These are phyloP conservation scores for Boehmeria nivea DNA, from an alignment of 306 rosid species.

Conservation along the genomic window DNA sequence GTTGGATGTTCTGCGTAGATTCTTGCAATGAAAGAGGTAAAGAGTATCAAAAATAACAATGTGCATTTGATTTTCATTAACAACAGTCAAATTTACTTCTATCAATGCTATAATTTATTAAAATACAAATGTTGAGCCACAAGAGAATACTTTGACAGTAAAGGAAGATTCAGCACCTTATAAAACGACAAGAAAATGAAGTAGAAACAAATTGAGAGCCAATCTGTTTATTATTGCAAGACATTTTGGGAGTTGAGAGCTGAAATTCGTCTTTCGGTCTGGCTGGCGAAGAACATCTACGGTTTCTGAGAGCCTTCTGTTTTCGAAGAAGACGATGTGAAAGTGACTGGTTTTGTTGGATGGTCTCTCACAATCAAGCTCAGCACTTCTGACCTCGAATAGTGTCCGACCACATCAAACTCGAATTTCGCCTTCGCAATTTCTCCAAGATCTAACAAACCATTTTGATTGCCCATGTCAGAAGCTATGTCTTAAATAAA, in stretches of 20 bases:
- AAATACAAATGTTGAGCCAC: too few species aligned
- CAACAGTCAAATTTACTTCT: too few species aligned
- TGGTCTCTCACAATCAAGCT: conserved; percentile 73
- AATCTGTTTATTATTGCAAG: too few species aligned
- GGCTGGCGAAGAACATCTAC: conserved; percentile 19
- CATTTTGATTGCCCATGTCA: conserved; percentile 10
- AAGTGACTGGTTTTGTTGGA: conserved; percentile 64
- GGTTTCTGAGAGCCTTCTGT: conserved; percentile 36
- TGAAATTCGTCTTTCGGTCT: conserved; percentile 2
- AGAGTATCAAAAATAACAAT: too few species aligned
- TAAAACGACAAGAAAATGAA: too few species aligned
- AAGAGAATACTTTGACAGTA: too few species aligned
- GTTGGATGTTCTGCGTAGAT: too few species aligned
- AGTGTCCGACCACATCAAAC: conserved; percentile 95
- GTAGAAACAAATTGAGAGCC: too few species aligned
- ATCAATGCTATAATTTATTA: too few species aligned
- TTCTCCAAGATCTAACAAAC: conserved; percentile 82
- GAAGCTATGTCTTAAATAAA: not conserved
- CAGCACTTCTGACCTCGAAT: conserved; percentile 81
- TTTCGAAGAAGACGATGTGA: conserved; percentile 48
- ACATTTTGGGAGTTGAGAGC: conserved; percentile 18
- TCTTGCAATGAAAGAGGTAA: too few species aligned
- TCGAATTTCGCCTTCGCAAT: conserved; percentile 71
- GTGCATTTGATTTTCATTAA: too few species aligned
- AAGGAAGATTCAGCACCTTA: conserved; percentile 1